Conservation (phyloP, 1,284 basidiomycete genomes). For the Stereum hirsutum region DNA sequence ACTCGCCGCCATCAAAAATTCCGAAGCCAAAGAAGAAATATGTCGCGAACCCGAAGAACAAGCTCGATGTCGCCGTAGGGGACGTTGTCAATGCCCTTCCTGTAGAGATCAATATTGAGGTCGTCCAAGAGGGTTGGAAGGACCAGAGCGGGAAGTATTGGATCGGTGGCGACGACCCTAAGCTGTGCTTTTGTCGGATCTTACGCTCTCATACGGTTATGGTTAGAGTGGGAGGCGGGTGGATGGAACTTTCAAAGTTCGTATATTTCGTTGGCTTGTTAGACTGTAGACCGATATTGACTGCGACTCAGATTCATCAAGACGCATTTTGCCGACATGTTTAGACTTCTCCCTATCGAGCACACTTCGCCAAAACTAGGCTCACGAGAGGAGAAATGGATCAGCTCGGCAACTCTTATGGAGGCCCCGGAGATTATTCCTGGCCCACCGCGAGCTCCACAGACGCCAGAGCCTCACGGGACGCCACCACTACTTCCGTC, state of each 20-base stretch:
- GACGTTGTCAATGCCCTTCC: slow-evolving; percentile 85
- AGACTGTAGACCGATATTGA: slow-evolving; percentile 13
- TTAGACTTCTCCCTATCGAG: slow-evolving; percentile 41
- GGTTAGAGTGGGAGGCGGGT: slow-evolving; percentile 94
- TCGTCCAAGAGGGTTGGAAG: slow-evolving; percentile 78
- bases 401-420: slow-evolving; percentile 64
- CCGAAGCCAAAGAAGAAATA: slow-evolving; percentile 47
- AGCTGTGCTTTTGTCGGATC: slow-evolving; percentile 86
- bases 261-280: slow-evolving; percentile 17
- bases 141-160: slow-evolving; percentile 92
- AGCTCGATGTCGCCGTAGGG: slow-evolving; percentile 87
- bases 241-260: slow-evolving; percentile 83
- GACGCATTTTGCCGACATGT: slow-evolving; percentile 76
- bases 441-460: slow-evolving; percentile 37
- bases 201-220: slow-evolving; percentile 89
- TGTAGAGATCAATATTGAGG: slow-evolving; percentile 77
- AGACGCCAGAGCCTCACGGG: slow-evolving; percentile 58
- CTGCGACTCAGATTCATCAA: slow-evolving; percentile 84
- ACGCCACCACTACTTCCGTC: slow-evolving; percentile 34
- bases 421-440: slow-evolving; percentile 35
- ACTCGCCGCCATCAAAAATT: slow-evolving; percentile 27
- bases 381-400: slow-evolving; percentile 66
- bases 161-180: slow-evolving; percentile 86
- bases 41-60: slow-evolving; percentile 78
- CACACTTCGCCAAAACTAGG: slow-evolving; percentile 48